Conservation (phyloP, 2,329 filamentous ascomycete genomes). For the Dothiorella sarmentorum region DNA sequence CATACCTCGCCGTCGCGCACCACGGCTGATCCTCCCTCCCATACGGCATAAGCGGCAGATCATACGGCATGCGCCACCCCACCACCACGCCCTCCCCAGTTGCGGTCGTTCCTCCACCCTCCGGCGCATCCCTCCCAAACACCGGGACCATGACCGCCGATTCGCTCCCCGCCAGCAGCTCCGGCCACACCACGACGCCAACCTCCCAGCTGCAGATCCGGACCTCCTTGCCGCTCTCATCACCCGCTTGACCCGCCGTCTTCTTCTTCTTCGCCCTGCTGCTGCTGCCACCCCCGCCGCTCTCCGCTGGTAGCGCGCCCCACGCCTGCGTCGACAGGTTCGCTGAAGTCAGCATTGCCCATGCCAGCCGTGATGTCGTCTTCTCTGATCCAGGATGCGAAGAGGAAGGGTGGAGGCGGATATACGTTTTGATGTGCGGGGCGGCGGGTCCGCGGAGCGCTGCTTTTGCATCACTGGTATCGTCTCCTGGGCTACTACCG, state of each 20-base stretch:
- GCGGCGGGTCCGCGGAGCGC: conserved; percentile 57
- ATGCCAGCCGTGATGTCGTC: conserved; percentile 60
- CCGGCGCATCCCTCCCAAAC: conserved; percentile 61
- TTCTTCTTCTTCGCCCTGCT: neutral
- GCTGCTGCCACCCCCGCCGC: neutral
- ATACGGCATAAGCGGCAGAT: conserved; percentile 69
- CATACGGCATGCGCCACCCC: conserved; percentile 79
- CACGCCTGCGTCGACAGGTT: conserved; percentile 88
- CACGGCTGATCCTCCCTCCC: conserved; percentile 64
- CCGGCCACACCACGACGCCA: conserved; percentile 80
- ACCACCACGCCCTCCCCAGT: conserved; percentile 42
- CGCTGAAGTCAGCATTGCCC: conserved; percentile 87
- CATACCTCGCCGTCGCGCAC: conserved; percentile 52
- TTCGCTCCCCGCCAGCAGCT: conserved; percentile 37
- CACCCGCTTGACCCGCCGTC: neutral
- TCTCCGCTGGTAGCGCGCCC: conserved; percentile 57
- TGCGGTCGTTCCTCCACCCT: neutral
- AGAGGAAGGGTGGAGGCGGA: too few species aligned
- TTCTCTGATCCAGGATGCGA: conserved; percentile 22
- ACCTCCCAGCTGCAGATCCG: conserved; percentile 79
- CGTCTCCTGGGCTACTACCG: too few species aligned
- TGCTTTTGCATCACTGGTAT: too few species aligned
- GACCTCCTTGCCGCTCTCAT: conserved; percentile 33
- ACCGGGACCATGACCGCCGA: conserved; percentile 61
- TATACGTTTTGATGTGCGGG: conserved; percentile 88